These are phyloP conservation scores for Millerozyma acaciae DNA, from an alignment of 805 yeast species.

Conservation along the genomic window DNA sequence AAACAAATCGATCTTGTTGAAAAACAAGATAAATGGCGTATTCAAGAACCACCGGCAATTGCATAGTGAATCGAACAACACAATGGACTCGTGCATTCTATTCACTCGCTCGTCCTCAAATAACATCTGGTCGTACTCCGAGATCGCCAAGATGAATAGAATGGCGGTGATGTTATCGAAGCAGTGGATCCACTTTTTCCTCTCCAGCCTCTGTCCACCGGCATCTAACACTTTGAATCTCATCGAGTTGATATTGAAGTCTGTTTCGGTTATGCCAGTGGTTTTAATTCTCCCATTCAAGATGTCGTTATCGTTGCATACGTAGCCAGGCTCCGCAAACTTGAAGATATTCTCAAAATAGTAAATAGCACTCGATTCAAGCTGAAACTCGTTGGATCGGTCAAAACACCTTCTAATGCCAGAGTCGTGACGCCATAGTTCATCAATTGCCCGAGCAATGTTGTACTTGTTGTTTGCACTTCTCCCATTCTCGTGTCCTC, in stretches of 20 bases:
- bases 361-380: slow-evolving; percentile 78
- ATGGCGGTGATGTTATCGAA: slow-evolving; percentile 88
- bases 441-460: slow-evolving; percentile 66
- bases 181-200: slow-evolving; percentile 93
- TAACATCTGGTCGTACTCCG: slow-evolving; percentile 88
- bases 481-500: background rate
- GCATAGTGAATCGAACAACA: slow-evolving; percentile 76
- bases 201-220: slow-evolving; percentile 91
- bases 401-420: slow-evolving; percentile 61
- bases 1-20: slow-evolving; percentile 84
- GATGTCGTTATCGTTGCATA: slow-evolving; percentile 79
- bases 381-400: slow-evolving; percentile 72
- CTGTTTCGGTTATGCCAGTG: slow-evolving; percentile 89
- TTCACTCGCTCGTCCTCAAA: slow-evolving; percentile 88
- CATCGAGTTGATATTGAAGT: slow-evolving; percentile 60
- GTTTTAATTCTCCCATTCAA: slow-evolving; percentile 90
- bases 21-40: slow-evolving; percentile 84
- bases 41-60: slow-evolving; percentile 81
- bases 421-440: slow-evolving; percentile 65
- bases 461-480: slow-evolving; percentile 31
- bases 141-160: slow-evolving; percentile 80
- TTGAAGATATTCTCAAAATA: slow-evolving; percentile 71
- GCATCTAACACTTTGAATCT: slow-evolving; percentile 84
- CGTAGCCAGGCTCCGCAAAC: slow-evolving; percentile 60
- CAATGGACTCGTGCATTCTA: slow-evolving; percentile 86